Evolutionary conservation across 2,329 filamentous ascomycete genomes (phyloP).

Genomic region (Aspergillus hortae): DNA sequence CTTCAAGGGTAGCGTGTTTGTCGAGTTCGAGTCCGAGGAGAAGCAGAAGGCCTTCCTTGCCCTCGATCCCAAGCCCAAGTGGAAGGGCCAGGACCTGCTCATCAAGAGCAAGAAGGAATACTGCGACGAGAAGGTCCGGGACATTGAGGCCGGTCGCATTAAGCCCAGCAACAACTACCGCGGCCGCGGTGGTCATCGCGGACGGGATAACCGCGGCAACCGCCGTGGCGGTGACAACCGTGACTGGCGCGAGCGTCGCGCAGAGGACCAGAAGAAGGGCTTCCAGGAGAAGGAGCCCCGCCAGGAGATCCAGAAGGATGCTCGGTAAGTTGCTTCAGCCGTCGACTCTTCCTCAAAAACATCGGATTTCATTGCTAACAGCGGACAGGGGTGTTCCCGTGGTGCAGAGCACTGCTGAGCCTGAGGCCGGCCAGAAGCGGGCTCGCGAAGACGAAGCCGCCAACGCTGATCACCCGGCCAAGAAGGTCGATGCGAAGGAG

Average conservation of each 20-base stretch:
- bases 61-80: slow-evolving; percentile 76
- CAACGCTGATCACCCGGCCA: slow-evolving; percentile 39
- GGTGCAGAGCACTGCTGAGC: slow-evolving; percentile 35
- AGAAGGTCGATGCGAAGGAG: slow-evolving; percentile 49
- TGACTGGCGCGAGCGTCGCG: slow-evolving; percentile 44
- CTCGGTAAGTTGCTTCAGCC: slow-evolving; percentile 32
- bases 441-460: slow-evolving; percentile 39
- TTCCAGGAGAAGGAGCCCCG: slow-evolving; percentile 26
- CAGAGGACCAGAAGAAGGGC: slow-evolving; percentile 43
- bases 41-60: slow-evolving; percentile 75
- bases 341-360: neutral
- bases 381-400: slow-evolving; percentile 42
- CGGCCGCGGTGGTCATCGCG: slow-evolving; percentile 43
- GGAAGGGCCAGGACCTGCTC: slow-evolving; percentile 72
- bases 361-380: slow-evolving; percentile 13
- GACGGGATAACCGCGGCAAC: slow-evolving; percentile 41
- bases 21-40: slow-evolving; percentile 82
- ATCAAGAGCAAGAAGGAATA: slow-evolving; percentile 90
- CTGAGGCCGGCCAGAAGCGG: slow-evolving; percentile 43
- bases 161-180: slow-evolving; percentile 49
- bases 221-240: slow-evolving; percentile 32
- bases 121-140: slow-evolving; percentile 69
- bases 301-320: slow-evolving; percentile 37
- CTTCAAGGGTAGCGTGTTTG: slow-evolving; percentile 97
- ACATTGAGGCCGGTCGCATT: slow-evolving; percentile 68